Conservation (phyloP, 108 stramenopile species). For the Skeletonema grethae region DNA sequence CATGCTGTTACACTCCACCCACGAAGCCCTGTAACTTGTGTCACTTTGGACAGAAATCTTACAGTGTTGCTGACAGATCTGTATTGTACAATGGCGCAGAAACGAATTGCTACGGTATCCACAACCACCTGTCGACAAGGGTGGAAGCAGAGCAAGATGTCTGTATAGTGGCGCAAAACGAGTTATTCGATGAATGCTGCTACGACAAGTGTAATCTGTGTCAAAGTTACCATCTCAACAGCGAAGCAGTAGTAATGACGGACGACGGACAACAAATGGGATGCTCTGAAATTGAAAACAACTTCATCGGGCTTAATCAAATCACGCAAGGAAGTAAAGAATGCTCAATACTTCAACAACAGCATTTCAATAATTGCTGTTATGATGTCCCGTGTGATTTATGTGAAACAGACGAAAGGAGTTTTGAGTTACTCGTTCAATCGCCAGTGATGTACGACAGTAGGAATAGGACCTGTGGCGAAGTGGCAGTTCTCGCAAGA, state of each 20-base stretch:
- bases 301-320: conserved; percentile 34
- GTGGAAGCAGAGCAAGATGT: conserved; percentile 29
- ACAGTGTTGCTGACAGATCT: conserved; percentile 34
- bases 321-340: conserved; percentile 42
- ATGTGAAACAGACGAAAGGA: conserved; percentile 17
- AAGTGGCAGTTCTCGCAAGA: conserved; percentile 33
- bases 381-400: conserved; percentile 45
- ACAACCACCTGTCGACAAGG: conserved; percentile 42
- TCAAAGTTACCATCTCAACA: conserved; percentile 39
- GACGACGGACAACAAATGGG: conserved; percentile 24
- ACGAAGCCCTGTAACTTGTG: conserved; percentile 29
- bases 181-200: conserved; percentile 43
- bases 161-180: conserved; percentile 33
- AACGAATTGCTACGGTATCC: conserved; percentile 37
- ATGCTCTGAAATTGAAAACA: conserved; percentile 41
- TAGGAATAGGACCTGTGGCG: conserved; percentile 41
- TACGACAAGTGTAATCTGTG: conserved; percentile 45
- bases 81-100: conserved; percentile 42
- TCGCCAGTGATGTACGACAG: conserved; percentile 23
- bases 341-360: conserved; percentile 35
- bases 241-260: conserved; percentile 30
- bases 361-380: conserved; percentile 44
- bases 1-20: conserved; percentile 43
- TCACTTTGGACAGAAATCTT: conserved; percentile 27
- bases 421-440: conserved; percentile 33